These are phyloP conservation scores for Emydomyces testavorans DNA, from an alignment of 2,329 filamentous ascomycete genomes.

Conservation along the genomic window DNA sequence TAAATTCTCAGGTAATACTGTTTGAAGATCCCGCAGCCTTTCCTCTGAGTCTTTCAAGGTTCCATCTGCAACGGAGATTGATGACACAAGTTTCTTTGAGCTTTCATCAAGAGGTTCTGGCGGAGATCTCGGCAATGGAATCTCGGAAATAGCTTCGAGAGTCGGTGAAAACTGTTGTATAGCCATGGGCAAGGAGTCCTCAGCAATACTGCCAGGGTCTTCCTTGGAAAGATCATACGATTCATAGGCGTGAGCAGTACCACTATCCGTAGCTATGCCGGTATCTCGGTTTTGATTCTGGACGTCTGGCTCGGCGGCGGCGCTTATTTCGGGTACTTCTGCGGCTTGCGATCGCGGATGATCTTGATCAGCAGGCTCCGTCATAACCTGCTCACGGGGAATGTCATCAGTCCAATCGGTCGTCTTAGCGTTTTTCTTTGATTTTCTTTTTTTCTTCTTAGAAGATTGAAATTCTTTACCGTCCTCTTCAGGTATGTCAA, in stretches of 20 bases:
- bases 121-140: not conserved
- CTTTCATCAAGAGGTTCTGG: not conserved
- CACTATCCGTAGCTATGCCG: not conserved
- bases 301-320: not conserved
- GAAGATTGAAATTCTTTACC: slow-evolving; percentile 38
- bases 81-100: not conserved
- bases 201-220: not conserved
- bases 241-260: not conserved
- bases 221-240: not conserved
- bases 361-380: slow-evolving; percentile 18
- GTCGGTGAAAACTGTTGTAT: not conserved
- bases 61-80: not conserved
- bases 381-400: slow-evolving; percentile 36
- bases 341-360: slow-evolving; percentile 5
- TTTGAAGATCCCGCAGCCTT: not conserved
- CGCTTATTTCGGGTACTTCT: slow-evolving; percentile 1
- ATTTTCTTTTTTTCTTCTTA: slow-evolving; percentile 29
- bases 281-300: not conserved
- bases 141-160: not conserved
- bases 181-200: not conserved
- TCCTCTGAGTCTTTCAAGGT: not conserved
- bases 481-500: slow-evolving; percentile 27
- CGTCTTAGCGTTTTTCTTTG: slow-evolving; percentile 29
- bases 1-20: not conserved
- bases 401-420: slow-evolving; percentile 37